Base-by-base conservation (phyloP, 305 asterid species). In the Solanum aculeatissimum region DNA sequence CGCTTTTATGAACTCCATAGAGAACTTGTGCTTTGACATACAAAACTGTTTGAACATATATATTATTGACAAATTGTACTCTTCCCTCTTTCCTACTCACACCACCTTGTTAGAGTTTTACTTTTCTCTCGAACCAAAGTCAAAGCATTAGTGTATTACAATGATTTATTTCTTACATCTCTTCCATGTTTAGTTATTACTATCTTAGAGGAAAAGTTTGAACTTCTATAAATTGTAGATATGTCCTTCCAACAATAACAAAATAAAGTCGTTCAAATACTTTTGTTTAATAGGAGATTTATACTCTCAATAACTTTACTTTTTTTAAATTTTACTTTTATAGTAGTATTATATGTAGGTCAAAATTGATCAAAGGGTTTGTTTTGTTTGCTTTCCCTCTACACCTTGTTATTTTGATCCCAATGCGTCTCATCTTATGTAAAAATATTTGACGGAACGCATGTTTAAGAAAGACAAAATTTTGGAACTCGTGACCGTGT, bases 21-120 rank as follows among this genome's bases (percentile, higher is more conserved):
- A 75, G 62, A 80, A 71, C 43, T 58, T 57, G 84, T 87, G 65
- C 40, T 81, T 88, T 81, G 86, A 85, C 87, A 85, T 84, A 80
- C 84, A 83, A 35, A 40, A 84, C 62, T 70, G 85, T 85, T 60
- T 68, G 65, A 43, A 38, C 78, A 63, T 66, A 83, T 77, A 53
- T 85, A 72, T 43, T 11, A 54, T n/a, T 47, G 79, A 16, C 2
- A 21, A 55, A 79, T 53, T 82, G 10, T 65, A 27, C 2, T 78
- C 68, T 29, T 69, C 75, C 10, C 45, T 7, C 10, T 7, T 42
- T 42, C 1, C 10, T 6, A 42, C 45, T 7, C 45, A 1, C 9
- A 42, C 10, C 10, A 10, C 8, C 45, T 42, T 42, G 45, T 11
- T 45, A 45, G 51, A 1, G 51, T 47, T 47, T 47, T 49, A 1